phyloP scores from a whole-genome alignment of 2,329 filamentous ascomycete species.

The Pseudodiploospora longispora region DNA sequence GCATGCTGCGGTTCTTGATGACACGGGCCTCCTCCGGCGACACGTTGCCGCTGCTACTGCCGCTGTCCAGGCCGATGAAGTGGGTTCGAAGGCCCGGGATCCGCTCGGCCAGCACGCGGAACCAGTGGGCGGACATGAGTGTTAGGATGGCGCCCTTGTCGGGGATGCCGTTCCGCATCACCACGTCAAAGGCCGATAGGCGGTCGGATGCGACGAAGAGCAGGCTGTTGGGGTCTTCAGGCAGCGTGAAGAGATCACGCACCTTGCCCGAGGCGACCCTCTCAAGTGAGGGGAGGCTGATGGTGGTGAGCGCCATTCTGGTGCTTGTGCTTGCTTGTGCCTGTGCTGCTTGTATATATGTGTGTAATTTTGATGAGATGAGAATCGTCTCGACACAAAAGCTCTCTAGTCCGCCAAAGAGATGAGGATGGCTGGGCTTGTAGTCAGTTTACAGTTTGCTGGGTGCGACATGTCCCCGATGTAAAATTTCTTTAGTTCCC shows the following conservation, averaged over 20 bases:
- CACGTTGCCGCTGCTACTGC: constrained; percentile 21
- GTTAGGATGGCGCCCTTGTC: constrained; percentile 47
- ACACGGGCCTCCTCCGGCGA: constrained; percentile 38
- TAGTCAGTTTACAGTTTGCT: no score
- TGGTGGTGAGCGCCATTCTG: constrained; percentile 18
- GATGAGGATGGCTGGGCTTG: no score
- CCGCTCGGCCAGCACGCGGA: constrained; percentile 35
- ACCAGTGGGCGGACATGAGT: constrained; percentile 42
- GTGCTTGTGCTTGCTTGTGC: background rate
- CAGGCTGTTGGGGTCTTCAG: constrained; percentile 47
- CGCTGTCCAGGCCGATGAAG: constrained; percentile 38
- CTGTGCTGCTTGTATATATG: background rate
- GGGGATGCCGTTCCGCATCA: constrained; percentile 62
- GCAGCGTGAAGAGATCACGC: constrained; percentile 69
- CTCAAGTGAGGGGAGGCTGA: constrained; percentile 24
- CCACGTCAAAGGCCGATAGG: constrained; percentile 91
- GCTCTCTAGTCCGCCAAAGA: no score
- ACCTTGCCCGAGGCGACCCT: constrained; percentile 54
- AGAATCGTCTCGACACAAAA: no score
- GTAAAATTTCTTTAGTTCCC: no score
- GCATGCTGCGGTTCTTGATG: constrained; percentile 64
- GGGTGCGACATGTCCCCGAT: no score
- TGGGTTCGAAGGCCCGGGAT: constrained; percentile 44
- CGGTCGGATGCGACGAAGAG: constrained; percentile 84
- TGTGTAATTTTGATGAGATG: background rate